These are phyloP conservation scores for Metschnikowia henanensis DNA, from an alignment of 805 yeast species.

Conservation along the genomic window DNA sequence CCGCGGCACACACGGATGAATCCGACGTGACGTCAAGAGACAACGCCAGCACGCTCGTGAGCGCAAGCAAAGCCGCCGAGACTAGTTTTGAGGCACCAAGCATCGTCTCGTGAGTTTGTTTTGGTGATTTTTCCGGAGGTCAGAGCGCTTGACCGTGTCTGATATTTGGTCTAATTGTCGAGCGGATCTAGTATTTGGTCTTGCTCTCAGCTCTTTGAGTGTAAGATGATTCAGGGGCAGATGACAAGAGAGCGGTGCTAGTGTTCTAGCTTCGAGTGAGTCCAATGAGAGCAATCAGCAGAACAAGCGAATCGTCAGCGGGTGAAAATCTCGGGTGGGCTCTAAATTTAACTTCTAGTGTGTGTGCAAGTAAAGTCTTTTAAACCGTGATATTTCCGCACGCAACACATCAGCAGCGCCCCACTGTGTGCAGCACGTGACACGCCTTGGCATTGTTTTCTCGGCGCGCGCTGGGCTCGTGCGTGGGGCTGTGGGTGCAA, in stretches of 20 bases:
- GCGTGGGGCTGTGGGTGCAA: not conserved
- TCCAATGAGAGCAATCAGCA: too few species aligned
- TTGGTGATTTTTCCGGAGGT: too few species aligned
- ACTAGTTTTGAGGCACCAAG: not conserved
- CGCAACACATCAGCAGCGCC: not conserved
- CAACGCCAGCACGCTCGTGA: conserved; percentile 3
- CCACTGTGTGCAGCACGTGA: not conserved
- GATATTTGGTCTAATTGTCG: too few species aligned
- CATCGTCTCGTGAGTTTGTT: too few species aligned
- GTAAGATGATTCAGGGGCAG: too few species aligned
- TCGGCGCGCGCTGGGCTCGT: not conserved
- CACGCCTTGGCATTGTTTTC: not conserved
- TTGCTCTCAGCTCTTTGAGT: too few species aligned
- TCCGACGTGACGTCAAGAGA: conserved; percentile 37
- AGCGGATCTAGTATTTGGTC: too few species aligned
- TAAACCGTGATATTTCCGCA: not conserved
- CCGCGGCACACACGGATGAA: conserved; percentile 44
- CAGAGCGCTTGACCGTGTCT: too few species aligned
- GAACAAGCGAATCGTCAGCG: too few species aligned
- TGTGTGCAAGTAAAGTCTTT: not conserved
- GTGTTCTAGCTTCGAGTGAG: too few species aligned
- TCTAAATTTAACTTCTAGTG: not conserved
- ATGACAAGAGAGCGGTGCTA: too few species aligned
- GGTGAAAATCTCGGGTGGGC: too few species aligned
- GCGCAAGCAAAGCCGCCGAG: not conserved